A percentile compares a stretch with the other conserved stretches of the same genome.
Conservation (phyloP, 2,329 filamentous ascomycete species). For the Epichloe amarillans region DNA sequence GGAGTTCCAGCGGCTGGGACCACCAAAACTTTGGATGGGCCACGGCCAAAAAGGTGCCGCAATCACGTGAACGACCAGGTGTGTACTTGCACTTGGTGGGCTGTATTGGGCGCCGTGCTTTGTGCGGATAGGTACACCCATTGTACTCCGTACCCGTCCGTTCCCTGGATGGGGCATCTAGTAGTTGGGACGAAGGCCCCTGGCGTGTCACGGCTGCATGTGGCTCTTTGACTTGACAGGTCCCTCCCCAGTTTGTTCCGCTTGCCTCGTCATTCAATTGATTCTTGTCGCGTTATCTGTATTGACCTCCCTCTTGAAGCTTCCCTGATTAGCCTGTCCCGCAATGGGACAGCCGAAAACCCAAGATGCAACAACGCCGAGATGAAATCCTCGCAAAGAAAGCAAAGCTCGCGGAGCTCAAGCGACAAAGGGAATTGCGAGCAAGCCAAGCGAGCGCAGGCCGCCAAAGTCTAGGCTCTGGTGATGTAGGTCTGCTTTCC, state of each 20-base stretch:
- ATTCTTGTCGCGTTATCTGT: background rate
- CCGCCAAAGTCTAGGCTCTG: constrained; percentile 53
- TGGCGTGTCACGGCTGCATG: too few species aligned
- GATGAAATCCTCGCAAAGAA: constrained; percentile 96
- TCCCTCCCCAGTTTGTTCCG: background rate
- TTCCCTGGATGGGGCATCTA: too few species aligned
- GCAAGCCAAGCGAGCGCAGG: constrained; percentile 60
- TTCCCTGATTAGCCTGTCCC: constrained; percentile 17
- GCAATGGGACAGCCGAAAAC: constrained; percentile 34
- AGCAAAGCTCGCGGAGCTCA: constrained; percentile 92
- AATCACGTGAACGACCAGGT: background rate
- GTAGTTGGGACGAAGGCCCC: too few species aligned
- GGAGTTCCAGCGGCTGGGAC: background rate
- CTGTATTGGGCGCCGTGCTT: too few species aligned
- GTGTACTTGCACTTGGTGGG: background rate
- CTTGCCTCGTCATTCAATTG: background rate
- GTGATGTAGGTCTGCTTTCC: constrained; percentile 47
- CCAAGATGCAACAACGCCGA: constrained; percentile 63
- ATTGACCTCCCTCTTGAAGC: background rate
- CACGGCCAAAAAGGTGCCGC: background rate
- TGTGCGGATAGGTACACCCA: too few species aligned
- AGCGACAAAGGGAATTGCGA: constrained; percentile 76
- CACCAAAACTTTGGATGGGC: too few species aligned
- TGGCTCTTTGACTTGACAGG: too few species aligned
- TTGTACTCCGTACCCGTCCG: too few species aligned